Evolutionary conservation across 176 grass and related monocot species (phyloP).

Genomic region (Triticum monococcum): DNA sequence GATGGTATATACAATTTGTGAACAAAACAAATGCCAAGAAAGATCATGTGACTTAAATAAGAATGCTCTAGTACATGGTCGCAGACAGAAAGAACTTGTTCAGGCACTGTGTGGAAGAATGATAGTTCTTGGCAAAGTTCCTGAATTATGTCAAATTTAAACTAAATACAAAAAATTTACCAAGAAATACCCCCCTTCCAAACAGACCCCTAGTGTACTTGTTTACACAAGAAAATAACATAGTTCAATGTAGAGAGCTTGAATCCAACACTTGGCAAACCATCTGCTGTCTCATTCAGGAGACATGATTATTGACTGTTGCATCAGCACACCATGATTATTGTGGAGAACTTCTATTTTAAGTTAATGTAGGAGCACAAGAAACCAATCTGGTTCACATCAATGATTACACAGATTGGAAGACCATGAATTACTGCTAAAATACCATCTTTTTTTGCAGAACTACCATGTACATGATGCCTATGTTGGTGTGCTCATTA

Average conservation of each 20-base stretch:
- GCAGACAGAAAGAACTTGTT: background rate
- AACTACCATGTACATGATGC: background rate
- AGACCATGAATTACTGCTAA: background rate
- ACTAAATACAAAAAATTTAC: background rate
- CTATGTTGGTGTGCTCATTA: background rate
- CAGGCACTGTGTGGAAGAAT: background rate
- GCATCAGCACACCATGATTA: background rate
- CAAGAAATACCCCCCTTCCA: background rate
- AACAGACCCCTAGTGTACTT: background rate
- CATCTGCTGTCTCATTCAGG: background rate
- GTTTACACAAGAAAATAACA: background rate
- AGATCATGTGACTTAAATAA: background rate
- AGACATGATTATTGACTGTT: background rate
- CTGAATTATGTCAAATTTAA: background rate
- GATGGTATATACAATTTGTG: conserved; percentile 4
- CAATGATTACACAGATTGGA: background rate
- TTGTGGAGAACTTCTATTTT: background rate
- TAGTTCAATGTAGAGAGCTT: background rate
- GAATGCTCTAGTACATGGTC: background rate
- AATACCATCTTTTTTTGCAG: conserved; percentile 1
- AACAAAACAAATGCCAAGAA: conserved; percentile 1
- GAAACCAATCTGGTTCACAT: background rate
- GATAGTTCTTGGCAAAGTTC: background rate
- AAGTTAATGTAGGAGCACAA: background rate
- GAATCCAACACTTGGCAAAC: background rate